phyloP scores from a whole-genome alignment of 345 rosid genomes.

The Schrenkiella parvula region DNA sequence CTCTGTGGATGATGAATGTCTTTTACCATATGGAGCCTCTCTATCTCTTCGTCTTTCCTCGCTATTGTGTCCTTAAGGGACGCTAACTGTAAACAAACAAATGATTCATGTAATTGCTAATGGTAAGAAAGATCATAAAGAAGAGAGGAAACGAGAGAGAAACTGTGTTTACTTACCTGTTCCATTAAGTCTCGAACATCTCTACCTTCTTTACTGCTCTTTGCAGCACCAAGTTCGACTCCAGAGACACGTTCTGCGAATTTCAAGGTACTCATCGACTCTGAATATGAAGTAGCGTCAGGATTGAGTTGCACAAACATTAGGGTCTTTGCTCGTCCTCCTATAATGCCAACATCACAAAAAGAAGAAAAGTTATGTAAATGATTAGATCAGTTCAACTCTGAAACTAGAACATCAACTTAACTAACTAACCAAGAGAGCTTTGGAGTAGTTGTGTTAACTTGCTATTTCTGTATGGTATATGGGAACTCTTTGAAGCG shows the following conservation, averaged over 20 bases:
- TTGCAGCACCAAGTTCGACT: constrained; percentile 92
- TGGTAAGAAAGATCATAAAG: neutral
- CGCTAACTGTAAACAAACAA: constrained; percentile 47
- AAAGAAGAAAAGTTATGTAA: neutral
- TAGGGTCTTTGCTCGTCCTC: constrained; percentile 94
- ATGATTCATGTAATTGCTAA: neutral
- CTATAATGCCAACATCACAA: constrained; percentile 32
- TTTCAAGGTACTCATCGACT: constrained; percentile 81
- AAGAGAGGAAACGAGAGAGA: neutral
- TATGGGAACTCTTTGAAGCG: constrained; percentile 77
- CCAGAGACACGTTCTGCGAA: constrained; percentile 97
- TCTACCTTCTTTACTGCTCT: constrained; percentile 76
- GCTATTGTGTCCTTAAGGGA: constrained; percentile 77
- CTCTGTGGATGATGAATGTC: constrained; percentile 34
- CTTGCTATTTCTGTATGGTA: constrained; percentile 98
- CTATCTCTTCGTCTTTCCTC: constrained; percentile 85
- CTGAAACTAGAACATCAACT: neutral
- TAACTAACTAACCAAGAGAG: constrained; percentile 51
- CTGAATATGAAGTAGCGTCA: constrained; percentile 65
- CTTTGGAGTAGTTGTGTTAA: constrained; percentile 92
- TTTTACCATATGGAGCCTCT: constrained; percentile 57
- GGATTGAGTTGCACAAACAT: constrained; percentile 99
- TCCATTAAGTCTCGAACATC: constrained; percentile 84
- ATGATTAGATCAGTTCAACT: neutral
- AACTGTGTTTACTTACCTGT: constrained; percentile 48